Evolutionary conservation across 306 rosid genomes (phyloP).

Genomic region (Phaseolus lunatus): DNA sequence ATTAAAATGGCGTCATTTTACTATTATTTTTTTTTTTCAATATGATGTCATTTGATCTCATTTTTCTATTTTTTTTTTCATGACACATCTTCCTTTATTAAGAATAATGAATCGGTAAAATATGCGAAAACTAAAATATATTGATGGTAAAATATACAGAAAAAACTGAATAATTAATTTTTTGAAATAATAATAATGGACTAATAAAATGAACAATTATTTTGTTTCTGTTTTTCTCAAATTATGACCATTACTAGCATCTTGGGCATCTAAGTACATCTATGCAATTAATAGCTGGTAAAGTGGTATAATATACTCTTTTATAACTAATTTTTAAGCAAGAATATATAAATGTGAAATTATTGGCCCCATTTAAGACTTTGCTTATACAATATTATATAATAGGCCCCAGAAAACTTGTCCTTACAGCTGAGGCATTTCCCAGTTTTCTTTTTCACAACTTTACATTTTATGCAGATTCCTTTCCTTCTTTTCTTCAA

Average conservation of each 20-base stretch:
- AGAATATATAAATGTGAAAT: slow-evolving; percentile 33
- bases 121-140: too few relatives aligned
- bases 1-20: too few relatives aligned
- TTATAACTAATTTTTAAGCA: background rate
- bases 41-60: too few relatives aligned
- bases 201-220: too few relatives aligned
- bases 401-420: slow-evolving; percentile 52
- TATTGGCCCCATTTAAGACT: slow-evolving; percentile 27
- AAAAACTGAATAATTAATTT: too few relatives aligned
- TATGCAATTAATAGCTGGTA: background rate
- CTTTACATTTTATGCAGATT: slow-evolving; percentile 17
- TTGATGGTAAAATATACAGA: too few relatives aligned
- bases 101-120: too few relatives aligned
- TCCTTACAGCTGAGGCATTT: slow-evolving; percentile 42
- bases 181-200: too few relatives aligned
- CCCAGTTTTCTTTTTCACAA: background rate
- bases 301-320: background rate
- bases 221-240: too few relatives aligned
- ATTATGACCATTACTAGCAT: background rate
- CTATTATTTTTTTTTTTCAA: too few relatives aligned
- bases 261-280: background rate
- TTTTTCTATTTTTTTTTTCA: too few relatives aligned
- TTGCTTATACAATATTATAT: slow-evolving; percentile 2
- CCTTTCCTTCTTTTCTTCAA: background rate
- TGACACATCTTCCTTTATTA: too few relatives aligned